Base-by-base conservation (phyloP, 208 protist species). In the Wallacemonas sp. region DNA sequence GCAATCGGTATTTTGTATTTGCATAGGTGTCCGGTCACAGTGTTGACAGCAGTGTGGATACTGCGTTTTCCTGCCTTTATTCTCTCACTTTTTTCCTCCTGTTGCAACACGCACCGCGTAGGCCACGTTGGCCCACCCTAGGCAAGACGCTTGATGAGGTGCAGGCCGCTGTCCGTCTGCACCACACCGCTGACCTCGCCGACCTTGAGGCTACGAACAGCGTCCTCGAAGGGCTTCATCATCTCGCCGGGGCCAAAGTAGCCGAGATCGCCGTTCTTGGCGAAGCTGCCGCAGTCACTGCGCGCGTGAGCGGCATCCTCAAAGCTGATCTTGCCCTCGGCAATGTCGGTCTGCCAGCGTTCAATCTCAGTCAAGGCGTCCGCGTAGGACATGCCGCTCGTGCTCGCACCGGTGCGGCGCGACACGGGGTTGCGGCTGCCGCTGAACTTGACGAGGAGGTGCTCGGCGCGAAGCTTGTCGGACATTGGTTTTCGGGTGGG, bases 141-240 rank as follows among this genome's bases (percentile, higher is more conserved):
- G 14, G 87, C 89, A 2, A 86, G 85, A 39, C 93, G 81, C 70
- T 95, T 93, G 69, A 98, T 97, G 52, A 98, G 73, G 70, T 98
- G 95, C 29, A 97, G 68, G 22, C 95, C 95, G 61, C 88, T 96
- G 74, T 97, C 95, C 2, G 90, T 96, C 36, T 87, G 67, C 20
- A 97, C 89, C 32, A 94, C 67, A 45, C 64, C 84, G 62, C 91
- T 97, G 12, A 98, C 78, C 65, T 96, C 77, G 2, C 92, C 92
- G 11, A 97, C 76, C 46, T 82, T 50, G 8, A 98, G 80, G 25
- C 71, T 69, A 54, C 91, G 88, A 4, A 87, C 79, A 41, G 89
- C 90, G 38, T 98, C 92, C 64, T 97, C 95, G 61, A 97, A 98
- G 1, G 93, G 81, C 72, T 94, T 93, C 91, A 97, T 96, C 95